Conservation (phyloP, 2,329 filamentous ascomycete genomes). For the Aureobasidium sp. region DNA sequence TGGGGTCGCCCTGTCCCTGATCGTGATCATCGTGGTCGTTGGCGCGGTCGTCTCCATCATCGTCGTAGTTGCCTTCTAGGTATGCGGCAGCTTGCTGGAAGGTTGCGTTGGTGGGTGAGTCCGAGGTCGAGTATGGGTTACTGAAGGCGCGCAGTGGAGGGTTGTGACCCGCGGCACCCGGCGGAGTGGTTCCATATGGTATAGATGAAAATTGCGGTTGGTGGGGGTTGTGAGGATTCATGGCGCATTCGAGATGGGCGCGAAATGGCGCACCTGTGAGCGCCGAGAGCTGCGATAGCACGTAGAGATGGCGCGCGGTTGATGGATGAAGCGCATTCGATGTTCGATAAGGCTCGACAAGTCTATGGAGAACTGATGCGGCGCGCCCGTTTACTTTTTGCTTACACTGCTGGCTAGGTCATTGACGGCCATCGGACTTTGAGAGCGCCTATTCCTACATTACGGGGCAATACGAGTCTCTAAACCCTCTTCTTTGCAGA, state of each 20-base stretch:
- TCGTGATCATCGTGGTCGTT: conserved; percentile 39
- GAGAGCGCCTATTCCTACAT: background rate
- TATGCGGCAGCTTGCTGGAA: conserved; percentile 11
- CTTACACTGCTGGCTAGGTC: background rate
- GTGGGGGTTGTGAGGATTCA: conserved; percentile 6
- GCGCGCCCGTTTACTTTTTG: conserved; percentile 5
- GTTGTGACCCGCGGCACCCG: conserved; percentile 1
- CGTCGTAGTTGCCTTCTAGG: conserved; percentile 15
- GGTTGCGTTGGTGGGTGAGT: conserved; percentile 7
- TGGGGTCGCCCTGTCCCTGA: conserved; percentile 53
- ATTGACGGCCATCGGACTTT: background rate
- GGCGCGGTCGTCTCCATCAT: conserved; percentile 19
- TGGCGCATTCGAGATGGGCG: background rate
- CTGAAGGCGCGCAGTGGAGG: conserved; percentile 11
- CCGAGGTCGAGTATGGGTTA: background rate
- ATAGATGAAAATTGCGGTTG: background rate
- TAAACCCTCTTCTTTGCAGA: too few species aligned
- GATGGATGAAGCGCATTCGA: background rate
- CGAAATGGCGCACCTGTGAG: background rate
- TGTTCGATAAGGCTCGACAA: background rate
- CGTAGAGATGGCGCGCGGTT: background rate
- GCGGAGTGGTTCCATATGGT: conserved; percentile 5
- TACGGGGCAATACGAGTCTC: background rate
- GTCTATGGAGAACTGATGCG: background rate
- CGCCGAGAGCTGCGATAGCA: background rate